Percentiles rank a stretch among this genome's conserved stretches.
phyloP scores from a whole-genome alignment of 768 basidiomycete species.

The Mycena rosella region DNA sequence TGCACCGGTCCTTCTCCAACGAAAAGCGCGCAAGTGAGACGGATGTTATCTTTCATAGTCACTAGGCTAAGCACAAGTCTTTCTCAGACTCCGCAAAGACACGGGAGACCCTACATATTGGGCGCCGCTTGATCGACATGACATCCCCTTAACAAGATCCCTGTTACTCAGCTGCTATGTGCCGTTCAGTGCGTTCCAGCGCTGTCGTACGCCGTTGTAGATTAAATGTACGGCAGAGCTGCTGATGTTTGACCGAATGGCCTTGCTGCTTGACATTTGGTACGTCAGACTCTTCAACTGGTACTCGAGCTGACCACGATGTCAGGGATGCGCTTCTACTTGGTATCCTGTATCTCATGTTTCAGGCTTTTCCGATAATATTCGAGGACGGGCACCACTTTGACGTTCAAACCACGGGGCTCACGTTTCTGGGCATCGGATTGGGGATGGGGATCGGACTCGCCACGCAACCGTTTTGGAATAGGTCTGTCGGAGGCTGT shows the following conservation, averaged over 20 bases:
- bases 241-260: constrained; percentile 78
- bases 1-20: constrained; percentile 67
- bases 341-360: constrained; percentile 72
- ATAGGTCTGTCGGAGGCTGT: constrained; percentile 55
- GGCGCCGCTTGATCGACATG: constrained; percentile 69
- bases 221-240: constrained; percentile 57
- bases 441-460: constrained; percentile 66
- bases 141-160: constrained; percentile 58
- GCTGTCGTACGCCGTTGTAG: constrained; percentile 6
- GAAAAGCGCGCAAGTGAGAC: constrained; percentile 66
- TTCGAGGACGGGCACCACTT: constrained; percentile 63
- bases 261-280: constrained; percentile 79
- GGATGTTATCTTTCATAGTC: too few relatives aligned
- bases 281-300: constrained; percentile 44
- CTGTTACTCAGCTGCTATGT: constrained; percentile 72
- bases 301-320: constrained; percentile 55
- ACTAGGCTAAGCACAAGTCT: too few relatives aligned
- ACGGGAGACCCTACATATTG: constrained; percentile 68
- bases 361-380: constrained; percentile 71
- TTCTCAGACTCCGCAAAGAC: constrained; percentile 62
- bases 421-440: constrained; percentile 73
- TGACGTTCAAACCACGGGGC: constrained; percentile 63
- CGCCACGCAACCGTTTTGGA: constrained; percentile 67
- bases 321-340: constrained; percentile 71
- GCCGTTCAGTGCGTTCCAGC: constrained; percentile 73